A percentile compares a stretch with the other conserved stretches of the same genome.
phyloP scores from a whole-genome alignment of 176 grass and related monocot species.

The Oryza brachyantha region DNA sequence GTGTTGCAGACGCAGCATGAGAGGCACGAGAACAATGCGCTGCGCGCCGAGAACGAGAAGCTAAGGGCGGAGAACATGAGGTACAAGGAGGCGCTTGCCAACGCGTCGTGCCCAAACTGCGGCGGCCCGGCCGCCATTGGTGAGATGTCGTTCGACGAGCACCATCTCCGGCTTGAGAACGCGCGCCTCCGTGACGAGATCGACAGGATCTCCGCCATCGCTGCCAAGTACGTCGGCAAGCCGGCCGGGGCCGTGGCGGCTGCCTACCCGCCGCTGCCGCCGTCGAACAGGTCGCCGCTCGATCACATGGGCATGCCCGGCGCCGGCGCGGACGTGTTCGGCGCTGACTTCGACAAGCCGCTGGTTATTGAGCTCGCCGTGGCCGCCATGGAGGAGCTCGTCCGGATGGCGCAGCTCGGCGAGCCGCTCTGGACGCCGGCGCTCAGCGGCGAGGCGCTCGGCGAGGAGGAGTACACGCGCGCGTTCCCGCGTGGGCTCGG shows the following conservation, averaged over 20 bases:
- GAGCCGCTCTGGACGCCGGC: conserved; percentile 67
- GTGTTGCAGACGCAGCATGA: conserved; percentile 71
- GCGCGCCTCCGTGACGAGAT: conserved; percentile 78
- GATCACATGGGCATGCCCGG: conserved; percentile 48
- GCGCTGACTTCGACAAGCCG: conserved; percentile 60
- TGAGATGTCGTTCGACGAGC: conserved; percentile 95
- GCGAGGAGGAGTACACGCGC: conserved; percentile 64
- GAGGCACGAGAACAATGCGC: conserved; percentile 67
- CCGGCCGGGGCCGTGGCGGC: conserved; percentile 17
- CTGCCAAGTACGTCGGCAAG: conserved; percentile 81
- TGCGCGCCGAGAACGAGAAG: conserved; percentile 73
- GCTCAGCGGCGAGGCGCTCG: conserved; percentile 39
- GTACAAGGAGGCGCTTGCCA: conserved; percentile 74
- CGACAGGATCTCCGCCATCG: conserved; percentile 82
- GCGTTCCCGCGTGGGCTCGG: conserved; percentile 66
- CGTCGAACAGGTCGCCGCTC: conserved; percentile 35
- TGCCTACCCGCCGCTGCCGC: conserved; percentile 19
- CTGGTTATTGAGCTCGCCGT: conserved; percentile 87
- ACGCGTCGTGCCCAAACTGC: conserved; percentile 79
- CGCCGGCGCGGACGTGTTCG: conserved; percentile 26
- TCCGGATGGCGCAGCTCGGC: conserved; percentile 63
- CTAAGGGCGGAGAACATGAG: conserved; percentile 72
- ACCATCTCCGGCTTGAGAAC: conserved; percentile 81
- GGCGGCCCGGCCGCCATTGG: conserved; percentile 70
- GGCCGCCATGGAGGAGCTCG: conserved; percentile 85